Evolutionary conservation across 1,284 basidiomycete species (phyloP), one percentile per base, ranked within the genome.

Genomic region (Naganishia cerealis): DNA sequence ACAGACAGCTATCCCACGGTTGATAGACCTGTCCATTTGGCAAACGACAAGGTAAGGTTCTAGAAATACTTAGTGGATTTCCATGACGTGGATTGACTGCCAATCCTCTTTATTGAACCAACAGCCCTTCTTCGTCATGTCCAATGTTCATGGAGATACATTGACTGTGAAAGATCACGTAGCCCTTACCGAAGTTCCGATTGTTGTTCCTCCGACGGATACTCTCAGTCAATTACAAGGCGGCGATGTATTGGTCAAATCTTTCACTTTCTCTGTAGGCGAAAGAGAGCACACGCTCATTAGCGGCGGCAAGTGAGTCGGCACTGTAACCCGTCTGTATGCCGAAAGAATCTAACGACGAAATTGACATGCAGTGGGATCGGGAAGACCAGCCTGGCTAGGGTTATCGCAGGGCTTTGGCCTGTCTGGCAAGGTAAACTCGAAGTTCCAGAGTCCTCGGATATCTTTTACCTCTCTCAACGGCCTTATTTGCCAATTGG

Each of bases 321-420:
- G n/a, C 12, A 56, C 1, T 48, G 24, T 10, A 52, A 36, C 12
- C 33, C 10, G 2, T 24, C 57, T 21, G 33, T 26, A 16, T 16
- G 8, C 43, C 12, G 8, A 29, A 29, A 12, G 3, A 43, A 13
- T 48, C 16, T 46, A 24, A 26, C 46, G 9, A 26, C 36, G 8
- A 38, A 13, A 18, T 40, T 43, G 16, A 36, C 39, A 26, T 57
- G 29, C 67, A 93, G 92, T 72, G 91, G 92, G 0, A 91, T 95
- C 1, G 95, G 95, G 0, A 98, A 99, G 83, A 95, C 93, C 0
- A 88, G 92, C 6, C 87, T 98, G 39, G 93, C 94, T 0, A 85
- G 94, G 10, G 90, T 99, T 9, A 82, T 97, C 4, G 92, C 92
- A 1, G 90, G 92, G 8, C 82, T 98, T 3, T 99, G 94, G 94